A percentile compares a stretch with the other conserved stretches of the same genome.
phyloP scores from a whole-genome alignment of 1,139 yeast genomes.

The Debaryomyces subglobosus region DNA sequence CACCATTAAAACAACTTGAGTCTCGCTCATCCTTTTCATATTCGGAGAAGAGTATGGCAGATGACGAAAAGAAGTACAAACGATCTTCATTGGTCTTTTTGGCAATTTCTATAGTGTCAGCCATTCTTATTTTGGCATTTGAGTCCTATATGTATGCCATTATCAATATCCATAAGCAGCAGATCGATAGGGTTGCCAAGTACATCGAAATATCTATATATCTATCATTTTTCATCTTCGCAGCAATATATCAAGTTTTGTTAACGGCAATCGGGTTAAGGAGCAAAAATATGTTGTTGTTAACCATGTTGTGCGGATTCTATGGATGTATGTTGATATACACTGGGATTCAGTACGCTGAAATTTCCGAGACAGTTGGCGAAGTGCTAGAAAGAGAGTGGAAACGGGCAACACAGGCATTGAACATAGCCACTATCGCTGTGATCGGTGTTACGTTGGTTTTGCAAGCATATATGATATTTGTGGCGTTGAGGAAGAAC shows the following conservation, averaged over 20 bases:
- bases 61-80: conserved; percentile 12
- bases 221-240: conserved; percentile 29
- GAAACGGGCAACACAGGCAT: conserved; percentile 35
- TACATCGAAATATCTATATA: conserved; percentile 28
- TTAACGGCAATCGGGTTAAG: conserved; percentile 47
- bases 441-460: conserved; percentile 46
- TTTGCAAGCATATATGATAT: conserved; percentile 34
- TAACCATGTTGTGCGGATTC: conserved; percentile 46
- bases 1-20: neutral
- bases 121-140: conserved; percentile 30
- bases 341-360: conserved; percentile 54
- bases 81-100: conserved; percentile 26
- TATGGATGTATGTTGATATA: conserved; percentile 53
- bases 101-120: conserved; percentile 32
- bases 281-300: conserved; percentile 45
- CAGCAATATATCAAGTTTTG: conserved; percentile 39
- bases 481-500: conserved; percentile 39
- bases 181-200: conserved; percentile 20
- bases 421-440: conserved; percentile 50
- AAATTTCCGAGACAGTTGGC: conserved; percentile 34
- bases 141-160: conserved; percentile 41
- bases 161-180: conserved; percentile 32
- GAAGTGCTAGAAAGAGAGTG: conserved; percentile 23
- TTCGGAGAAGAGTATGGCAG: neutral
- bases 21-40: neutral